These are phyloP conservation scores for Neurospora sp. DNA, from an alignment of 495 filamentous ascomycete genomes.

Conservation along the genomic window DNA sequence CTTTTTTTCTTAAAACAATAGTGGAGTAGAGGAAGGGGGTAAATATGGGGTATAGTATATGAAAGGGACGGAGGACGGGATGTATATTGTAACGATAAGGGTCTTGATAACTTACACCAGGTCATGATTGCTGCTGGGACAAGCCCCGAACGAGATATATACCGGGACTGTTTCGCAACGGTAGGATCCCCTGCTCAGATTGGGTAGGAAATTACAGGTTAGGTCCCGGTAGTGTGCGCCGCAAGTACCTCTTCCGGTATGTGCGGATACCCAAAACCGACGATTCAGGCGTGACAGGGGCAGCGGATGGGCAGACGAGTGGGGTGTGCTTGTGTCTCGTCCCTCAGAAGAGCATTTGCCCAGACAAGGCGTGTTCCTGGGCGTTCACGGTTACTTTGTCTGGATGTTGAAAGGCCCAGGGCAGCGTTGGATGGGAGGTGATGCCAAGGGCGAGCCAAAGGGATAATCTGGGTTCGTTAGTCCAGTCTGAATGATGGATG, in stretches of 20 bases:
- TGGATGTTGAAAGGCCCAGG: background rate
- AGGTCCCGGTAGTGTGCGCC: background rate
- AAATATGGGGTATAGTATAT: background rate
- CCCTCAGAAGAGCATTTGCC: background rate
- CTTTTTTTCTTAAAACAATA: background rate
- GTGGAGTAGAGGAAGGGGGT: background rate
- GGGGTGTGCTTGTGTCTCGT: background rate
- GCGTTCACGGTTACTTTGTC: background rate
- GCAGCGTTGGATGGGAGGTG: background rate
- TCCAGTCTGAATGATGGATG: background rate
- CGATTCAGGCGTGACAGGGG: background rate
- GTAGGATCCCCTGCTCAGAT: background rate
- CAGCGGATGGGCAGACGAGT: background rate
- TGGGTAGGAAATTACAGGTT: background rate
- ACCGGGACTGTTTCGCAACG: background rate
- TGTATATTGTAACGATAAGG: background rate
- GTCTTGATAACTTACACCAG: background rate
- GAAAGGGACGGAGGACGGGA: background rate
- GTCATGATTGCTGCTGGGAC: background rate
- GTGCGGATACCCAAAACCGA: background rate
- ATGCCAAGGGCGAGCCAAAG: background rate
- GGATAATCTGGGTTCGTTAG: background rate
- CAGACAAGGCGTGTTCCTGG: background rate
- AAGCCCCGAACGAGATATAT: background rate
- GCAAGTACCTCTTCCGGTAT: background rate